Evolutionary conservation across 768 basidiomycete genomes (phyloP), one percentile per base, ranked within the genome.

Genomic region (Hirschioporus abietinus): DNA sequence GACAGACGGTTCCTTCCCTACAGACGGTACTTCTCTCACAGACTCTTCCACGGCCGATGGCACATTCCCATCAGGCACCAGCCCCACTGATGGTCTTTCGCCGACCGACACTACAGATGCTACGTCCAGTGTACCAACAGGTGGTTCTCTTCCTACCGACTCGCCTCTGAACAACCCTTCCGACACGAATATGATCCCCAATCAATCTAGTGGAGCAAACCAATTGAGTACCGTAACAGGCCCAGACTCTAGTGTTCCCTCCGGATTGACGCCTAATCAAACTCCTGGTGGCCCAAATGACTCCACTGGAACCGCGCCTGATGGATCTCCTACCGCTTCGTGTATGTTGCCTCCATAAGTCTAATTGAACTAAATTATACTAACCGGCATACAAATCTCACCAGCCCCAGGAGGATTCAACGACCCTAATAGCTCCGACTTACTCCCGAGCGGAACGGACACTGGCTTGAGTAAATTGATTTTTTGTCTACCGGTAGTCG

Each of bases 1-100:
- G 89, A 90, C 66, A 81, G 88, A 7, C 84, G 87, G 60, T 90
- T 89, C 80, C 88, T 91, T 71, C 86, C 89, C 42, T 3, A 52
- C 42, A 52, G 42, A 52, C 42, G 42, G 42, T 2, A 5, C 42
- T 10, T 52, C 20, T 2, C 42, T 10, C 15, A 52, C 42, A 52
- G 42, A 52, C 42, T 52, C 42, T 20, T 52, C 20, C 42, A 3
- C 42, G 12, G 12, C 42, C 20, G 42, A 6, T 15, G 42, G 42
- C 42, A 15, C 42, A 52, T 30, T 30, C 30, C 2, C 30, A 30
- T 8, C 30, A 30, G 30, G 30, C 2, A 30, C 30, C 30, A 52
- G 15, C 20, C 42, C 42, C 20, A 52, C 42, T 15, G 42, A 52
- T 10, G 12, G 42, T 52, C 4, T 20, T 52, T 52, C 20, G 3